Evolutionary conservation across 1,139 yeast genomes (phyloP).

Genomic region (Magnusiomyces paraingens): DNA sequence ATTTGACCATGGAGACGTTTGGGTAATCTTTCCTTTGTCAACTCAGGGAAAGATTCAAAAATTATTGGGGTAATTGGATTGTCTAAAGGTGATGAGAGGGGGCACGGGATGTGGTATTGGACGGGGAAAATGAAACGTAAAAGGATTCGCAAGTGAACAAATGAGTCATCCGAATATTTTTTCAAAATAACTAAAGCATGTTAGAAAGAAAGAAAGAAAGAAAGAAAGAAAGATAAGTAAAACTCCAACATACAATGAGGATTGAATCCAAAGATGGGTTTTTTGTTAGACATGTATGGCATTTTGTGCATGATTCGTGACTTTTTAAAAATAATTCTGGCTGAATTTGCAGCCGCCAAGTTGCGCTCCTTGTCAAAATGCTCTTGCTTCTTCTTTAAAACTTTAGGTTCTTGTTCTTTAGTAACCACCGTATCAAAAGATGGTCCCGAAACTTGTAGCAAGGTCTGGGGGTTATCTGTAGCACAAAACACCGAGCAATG

Average conservation of each 20-base stretch:
- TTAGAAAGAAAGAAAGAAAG: neutral
- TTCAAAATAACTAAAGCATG: neutral
- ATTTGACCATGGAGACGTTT: constrained; percentile 12
- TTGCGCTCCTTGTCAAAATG: too few relatives aligned
- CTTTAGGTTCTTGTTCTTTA: too few relatives aligned
- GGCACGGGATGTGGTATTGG: constrained; percentile 11
- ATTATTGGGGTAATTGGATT: neutral
- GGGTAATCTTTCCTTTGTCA: constrained; percentile 8
- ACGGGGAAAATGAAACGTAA: constrained; percentile 13
- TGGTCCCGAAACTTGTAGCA: constrained; percentile 1
- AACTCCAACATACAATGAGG: neutral
- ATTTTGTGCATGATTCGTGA: neutral
- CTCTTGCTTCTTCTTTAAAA: too few relatives aligned
- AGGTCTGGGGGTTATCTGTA: neutral
- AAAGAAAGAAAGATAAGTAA: neutral
- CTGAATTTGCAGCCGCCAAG: neutral
- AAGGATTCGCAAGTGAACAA: neutral
- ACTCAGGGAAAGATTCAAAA: neutral
- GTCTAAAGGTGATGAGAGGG: neutral
- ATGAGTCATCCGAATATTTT: neutral
- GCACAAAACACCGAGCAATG: neutral
- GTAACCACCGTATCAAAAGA: neutral
- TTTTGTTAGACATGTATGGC: neutral
- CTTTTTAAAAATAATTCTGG: neutral
- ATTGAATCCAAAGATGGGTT: neutral